Percentiles rank a stretch among this genome's conserved stretches.
Conservation (phyloP, 345 rosid genomes). For the Hibiscus syriacus region DNA sequence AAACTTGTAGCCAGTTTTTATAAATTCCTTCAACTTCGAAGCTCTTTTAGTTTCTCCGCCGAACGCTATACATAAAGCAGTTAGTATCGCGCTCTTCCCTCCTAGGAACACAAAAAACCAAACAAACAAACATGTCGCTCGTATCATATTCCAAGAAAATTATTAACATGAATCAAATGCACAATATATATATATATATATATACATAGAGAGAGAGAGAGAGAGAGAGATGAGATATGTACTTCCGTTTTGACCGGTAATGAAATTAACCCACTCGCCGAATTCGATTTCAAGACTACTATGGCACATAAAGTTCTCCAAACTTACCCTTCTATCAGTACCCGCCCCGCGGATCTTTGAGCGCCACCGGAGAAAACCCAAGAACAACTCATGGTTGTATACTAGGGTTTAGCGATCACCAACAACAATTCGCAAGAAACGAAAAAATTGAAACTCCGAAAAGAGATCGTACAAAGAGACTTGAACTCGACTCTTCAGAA, state of each 20-base stretch:
- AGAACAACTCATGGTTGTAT: slow-evolving; percentile 38
- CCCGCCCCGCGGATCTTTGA: slow-evolving; percentile 65
- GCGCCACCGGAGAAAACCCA: slow-evolving; percentile 21
- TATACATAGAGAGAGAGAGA: not conserved
- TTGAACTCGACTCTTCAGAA: not conserved
- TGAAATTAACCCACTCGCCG: slow-evolving; percentile 82
- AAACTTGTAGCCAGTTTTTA: slow-evolving; percentile 91
- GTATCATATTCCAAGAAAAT: not conserved
- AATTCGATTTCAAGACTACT: slow-evolving; percentile 71
- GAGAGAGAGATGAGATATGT: too few species aligned
- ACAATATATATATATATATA: not conserved
- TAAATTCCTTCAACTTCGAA: slow-evolving; percentile 67
- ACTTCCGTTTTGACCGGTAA: slow-evolving; percentile 98
- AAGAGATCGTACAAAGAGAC: not conserved
- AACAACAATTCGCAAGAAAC: not conserved
- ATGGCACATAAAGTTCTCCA: slow-evolving; percentile 96
- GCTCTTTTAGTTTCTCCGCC: slow-evolving; percentile 94
- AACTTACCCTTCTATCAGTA: slow-evolving; percentile 50
- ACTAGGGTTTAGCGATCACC: slow-evolving; percentile 9
- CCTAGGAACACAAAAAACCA: slow-evolving; percentile 32
- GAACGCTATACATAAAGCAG: slow-evolving; percentile 86
- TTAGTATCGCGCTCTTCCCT: slow-evolving; percentile 87
- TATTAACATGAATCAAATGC: not conserved
- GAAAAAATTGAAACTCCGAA: slow-evolving; percentile 16
- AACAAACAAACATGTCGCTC: not conserved